Evolutionary conservation across 495 filamentous ascomycete genomes (phyloP), one percentile per base, ranked within the genome.

Genomic region (Penicillium cinerascens): DNA sequence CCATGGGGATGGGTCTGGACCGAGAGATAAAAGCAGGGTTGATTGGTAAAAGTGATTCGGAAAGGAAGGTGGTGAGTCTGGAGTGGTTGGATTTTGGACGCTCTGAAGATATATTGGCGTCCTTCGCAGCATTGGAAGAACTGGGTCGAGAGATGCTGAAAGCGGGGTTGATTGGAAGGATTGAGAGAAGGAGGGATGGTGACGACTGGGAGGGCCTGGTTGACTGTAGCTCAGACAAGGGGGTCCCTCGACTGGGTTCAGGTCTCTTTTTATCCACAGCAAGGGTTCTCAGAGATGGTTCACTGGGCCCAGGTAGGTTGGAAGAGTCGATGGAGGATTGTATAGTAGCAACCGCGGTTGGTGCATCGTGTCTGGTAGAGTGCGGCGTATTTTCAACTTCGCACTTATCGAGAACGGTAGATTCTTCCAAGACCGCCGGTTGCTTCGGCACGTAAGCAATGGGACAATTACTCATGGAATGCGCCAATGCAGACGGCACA

Each of bases 21-120:
- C 48, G 47, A 15, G 51, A 49, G 29, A 52, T 15, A 43, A 62
- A 64, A 44, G 65, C 63, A 17, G 71, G 71, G 42, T 74, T 74
- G 56, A 74, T 74, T 8, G 69, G 69, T 43, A 72, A 47, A 43
- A 60, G 54, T 8, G 69, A 72, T 39, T 67, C 66, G 42, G 55
- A 59, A 15, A 72, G 55, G 39, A 58, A 65, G 49, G 54, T 33
- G 23, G 21, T 45, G n/a, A 40, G 42, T 3, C 4, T 56, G 17
- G 33, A 41, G 36, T 38, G 47, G 17, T 15, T 33, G 0, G 38
- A 49, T 25, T 42, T 23, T 8, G 47, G 38, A 4, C 39, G 36
- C 7, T 37, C 25, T 15, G 38, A 25, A 9, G 43, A 23, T n/a
- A 33, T 10, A 20, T 36, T 11, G 23, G 49, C 20, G n/a, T 11